These are phyloP conservation scores for Leccinum truebloodii DNA, from an alignment of 768 basidiomycete genomes.

Conservation along the genomic window DNA sequence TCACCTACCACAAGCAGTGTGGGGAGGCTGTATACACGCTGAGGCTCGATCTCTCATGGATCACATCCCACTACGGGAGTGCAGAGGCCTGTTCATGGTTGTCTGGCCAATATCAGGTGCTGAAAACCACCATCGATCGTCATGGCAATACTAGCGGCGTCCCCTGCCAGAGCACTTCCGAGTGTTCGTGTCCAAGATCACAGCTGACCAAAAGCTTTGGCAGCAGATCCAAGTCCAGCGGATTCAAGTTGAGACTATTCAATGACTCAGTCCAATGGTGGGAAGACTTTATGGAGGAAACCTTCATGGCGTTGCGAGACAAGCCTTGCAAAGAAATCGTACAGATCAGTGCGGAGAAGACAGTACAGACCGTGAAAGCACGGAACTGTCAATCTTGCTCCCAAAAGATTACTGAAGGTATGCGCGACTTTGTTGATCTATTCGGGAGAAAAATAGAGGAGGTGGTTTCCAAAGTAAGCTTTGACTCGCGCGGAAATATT, in stretches of 20 bases:
- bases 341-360: background rate
- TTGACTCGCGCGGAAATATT: rapidly evolving
- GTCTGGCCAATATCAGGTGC: background rate
- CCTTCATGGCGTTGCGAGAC: background rate
- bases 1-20: conserved; percentile 23
- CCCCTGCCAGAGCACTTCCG: background rate
- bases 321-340: background rate
- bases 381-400: conserved; percentile 1
- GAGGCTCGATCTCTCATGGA: conserved; percentile 12
- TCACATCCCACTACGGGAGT: conserved; percentile 1
- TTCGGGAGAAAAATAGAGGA: conserved; percentile 16
- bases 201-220: background rate
- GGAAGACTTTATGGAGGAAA: background rate
- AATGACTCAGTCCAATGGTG: background rate
- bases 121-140: no score
- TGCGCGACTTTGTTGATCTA: conserved; percentile 16
- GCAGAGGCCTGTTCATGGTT: background rate
- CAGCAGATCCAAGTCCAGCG: background rate
- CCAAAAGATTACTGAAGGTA: conserved; percentile 4
- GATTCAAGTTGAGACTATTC: background rate
- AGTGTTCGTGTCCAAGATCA: background rate
- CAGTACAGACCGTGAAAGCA: background rate
- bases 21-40: conserved; percentile 11
- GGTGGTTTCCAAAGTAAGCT: conserved; percentile 10
- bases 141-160: no score